Evolutionary conservation across 192 early-diverging fungal species (phyloP), one percentile per base, ranked within the genome.

Genomic region (Obelidium mucronatum): DNA sequence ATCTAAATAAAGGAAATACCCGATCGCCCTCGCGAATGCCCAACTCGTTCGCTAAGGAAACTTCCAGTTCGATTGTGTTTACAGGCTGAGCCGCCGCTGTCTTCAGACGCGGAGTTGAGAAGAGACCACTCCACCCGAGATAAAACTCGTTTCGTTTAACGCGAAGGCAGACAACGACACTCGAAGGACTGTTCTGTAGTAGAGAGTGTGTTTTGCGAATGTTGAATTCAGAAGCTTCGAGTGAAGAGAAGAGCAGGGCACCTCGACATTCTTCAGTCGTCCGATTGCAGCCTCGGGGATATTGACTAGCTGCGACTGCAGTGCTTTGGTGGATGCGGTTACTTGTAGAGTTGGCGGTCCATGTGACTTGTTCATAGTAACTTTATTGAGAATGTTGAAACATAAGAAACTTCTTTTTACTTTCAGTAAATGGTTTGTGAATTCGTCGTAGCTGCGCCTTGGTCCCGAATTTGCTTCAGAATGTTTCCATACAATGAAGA

Each of bases 271-370:
- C 55, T 58, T 8, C 24, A 28, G 5, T 31, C 55, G 55, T 67
- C 44, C 30, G 30, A 64, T 4, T 35, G 22, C 54, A 28, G 33
- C 33, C 26, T 24, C 13, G 22, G 69, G 69, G 39, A 72, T 35
- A 58, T 72, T 72, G 31, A 72, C 54, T 4, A 58, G 36, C 54
- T 72, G 69, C 31, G 53, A 35, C 69, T 72, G 69, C 5, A 58
- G 69, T 11, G 69, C 19, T 42, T 30, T 54, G 33, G 58, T 15
- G 8, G 56, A 48, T 6, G 40, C 54, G 26, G 40, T 37, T 26
- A 40, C 62, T 22, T 22, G 55, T 8, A 58, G n/a, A n/a, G n/a
- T n/a, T n/a, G n/a, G n/a, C n/a, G n/a, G n/a, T n/a, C n/a, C n/a
- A n/a, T n/a, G n/a, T n/a, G n/a, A n/a, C n/a, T n/a, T n/a, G n/a